phyloP scores from a whole-genome alignment of 768 basidiomycete genomes.

The Russula vinacea region DNA sequence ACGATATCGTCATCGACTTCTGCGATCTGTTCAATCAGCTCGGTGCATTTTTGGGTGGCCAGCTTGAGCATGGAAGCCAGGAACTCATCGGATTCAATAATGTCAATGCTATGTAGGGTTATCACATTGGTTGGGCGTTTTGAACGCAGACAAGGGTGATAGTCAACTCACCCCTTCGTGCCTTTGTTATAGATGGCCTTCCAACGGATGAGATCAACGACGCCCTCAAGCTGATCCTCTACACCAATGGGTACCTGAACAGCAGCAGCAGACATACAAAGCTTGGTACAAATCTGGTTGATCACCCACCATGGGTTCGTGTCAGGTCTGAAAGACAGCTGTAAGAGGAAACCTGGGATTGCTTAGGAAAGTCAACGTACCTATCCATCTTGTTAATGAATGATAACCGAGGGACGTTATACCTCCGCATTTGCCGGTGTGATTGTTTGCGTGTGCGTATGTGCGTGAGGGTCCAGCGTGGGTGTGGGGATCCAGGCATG shows the following conservation, averaged over 20 bases:
- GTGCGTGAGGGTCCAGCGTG: no score
- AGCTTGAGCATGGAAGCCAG: constrained; percentile 70
- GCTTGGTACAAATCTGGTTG: constrained; percentile 84
- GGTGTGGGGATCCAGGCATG: no score
- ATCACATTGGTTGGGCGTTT: neutral
- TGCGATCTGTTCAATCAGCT: constrained; percentile 91
- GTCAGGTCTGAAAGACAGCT: constrained; percentile 60
- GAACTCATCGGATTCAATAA: constrained; percentile 84
- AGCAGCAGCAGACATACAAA: constrained; percentile 91
- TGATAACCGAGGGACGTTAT: constrained; percentile 91
- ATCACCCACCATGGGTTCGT: constrained; percentile 97
- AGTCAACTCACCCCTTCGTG: constrained; percentile 72
- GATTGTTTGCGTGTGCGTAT: no score
- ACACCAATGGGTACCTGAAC: constrained; percentile 93
- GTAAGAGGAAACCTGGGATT: neutral
- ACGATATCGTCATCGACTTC: constrained; percentile 94
- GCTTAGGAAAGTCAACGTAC: constrained; percentile 39
- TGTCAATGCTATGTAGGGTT: constrained; percentile 51
- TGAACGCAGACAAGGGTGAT: neutral
- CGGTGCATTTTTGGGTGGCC: constrained; percentile 78
- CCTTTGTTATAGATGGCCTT: constrained; percentile 94
- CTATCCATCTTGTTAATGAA: constrained; percentile 99
- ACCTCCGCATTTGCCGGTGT: constrained; percentile 99
- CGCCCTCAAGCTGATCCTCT: constrained; percentile 84
- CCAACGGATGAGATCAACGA: constrained; percentile 93